phyloP scores from a whole-genome alignment of 2,329 filamentous ascomycete species.

The Botrytis galanthina region DNA sequence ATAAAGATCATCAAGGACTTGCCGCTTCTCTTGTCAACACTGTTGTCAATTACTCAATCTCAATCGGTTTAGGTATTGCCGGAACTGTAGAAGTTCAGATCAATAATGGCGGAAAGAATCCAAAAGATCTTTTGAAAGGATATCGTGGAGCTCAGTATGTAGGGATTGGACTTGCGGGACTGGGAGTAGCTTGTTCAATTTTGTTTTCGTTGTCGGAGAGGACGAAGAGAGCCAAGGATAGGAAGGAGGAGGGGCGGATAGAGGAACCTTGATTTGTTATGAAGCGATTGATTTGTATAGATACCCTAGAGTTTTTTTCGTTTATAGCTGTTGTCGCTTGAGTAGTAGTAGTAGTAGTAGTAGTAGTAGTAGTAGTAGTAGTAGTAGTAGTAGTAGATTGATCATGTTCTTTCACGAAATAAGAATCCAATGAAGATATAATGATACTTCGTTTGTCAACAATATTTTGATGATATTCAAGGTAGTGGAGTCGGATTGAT shows the following conservation, averaged over 20 bases:
- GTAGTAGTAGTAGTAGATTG: not conserved
- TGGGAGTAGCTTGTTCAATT: conserved; percentile 40
- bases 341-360: not conserved
- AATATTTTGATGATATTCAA: not conserved
- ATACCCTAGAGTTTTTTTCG: not conserved
- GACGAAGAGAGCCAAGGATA: conserved; percentile 18
- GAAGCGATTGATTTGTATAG: not conserved
- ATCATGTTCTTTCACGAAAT: no score
- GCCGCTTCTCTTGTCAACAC: conserved; percentile 50
- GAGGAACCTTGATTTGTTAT: not conserved
- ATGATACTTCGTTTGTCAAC: not conserved
- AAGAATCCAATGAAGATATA: not conserved
- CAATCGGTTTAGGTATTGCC: conserved; percentile 46
- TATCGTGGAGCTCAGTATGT: conserved; percentile 19
- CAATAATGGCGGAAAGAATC: conserved; percentile 24
- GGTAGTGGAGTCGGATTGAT: not conserved
- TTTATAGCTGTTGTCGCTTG: not conserved
- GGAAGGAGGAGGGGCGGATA: not conserved
- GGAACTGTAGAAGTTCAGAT: conserved; percentile 41
- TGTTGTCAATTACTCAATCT: conserved; percentile 45
- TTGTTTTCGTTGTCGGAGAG: conserved; percentile 33
- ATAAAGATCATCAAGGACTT: conserved; percentile 49
- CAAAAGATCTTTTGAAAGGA: conserved; percentile 14
- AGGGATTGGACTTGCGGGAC: conserved; percentile 33
- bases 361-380: not conserved